Percentiles rank a stretch among this genome's conserved stretches.
Evolutionary conservation across 2,329 filamentous ascomycete species (phyloP).

Genomic region (Teratosphaeria destructans): DNA sequence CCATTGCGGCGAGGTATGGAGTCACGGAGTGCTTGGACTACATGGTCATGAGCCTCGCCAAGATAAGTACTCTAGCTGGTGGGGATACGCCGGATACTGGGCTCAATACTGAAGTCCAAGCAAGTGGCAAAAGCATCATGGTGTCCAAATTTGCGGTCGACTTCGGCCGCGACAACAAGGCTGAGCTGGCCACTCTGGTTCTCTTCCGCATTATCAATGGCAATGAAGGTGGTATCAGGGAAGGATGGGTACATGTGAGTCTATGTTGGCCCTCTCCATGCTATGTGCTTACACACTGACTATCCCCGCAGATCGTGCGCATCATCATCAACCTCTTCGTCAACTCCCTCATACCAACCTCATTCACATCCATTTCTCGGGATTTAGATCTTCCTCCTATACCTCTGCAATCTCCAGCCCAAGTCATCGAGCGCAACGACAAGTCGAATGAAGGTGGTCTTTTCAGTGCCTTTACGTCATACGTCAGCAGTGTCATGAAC

Average conservation of each 20-base stretch:
- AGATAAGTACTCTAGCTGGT: conserved; percentile 78
- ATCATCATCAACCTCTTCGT: conserved; percentile 95
- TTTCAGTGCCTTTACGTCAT: conserved; percentile 89
- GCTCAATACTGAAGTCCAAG: conserved; percentile 92
- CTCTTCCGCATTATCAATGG: conserved; percentile 84
- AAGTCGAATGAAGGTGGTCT: conserved; percentile 72
- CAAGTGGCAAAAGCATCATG: conserved; percentile 80
- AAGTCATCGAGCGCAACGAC: conserved; percentile 79
- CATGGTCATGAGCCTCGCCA: conserved; percentile 79
- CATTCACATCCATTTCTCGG: conserved; percentile 56
- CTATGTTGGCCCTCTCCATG: background rate
- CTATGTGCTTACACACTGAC: background rate
- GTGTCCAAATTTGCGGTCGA: conserved; percentile 96
- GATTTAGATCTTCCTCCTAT: conserved; percentile 67
- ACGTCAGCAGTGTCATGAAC: conserved; percentile 96
- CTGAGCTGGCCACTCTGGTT: conserved; percentile 88
- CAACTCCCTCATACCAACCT: conserved; percentile 81
- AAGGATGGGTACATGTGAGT: conserved; percentile 70
- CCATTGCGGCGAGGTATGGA: conserved; percentile 76
- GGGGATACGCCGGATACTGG: conserved; percentile 68
- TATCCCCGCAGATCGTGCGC: conserved; percentile 57
- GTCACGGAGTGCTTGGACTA: conserved; percentile 82
- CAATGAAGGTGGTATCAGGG: conserved; percentile 65
- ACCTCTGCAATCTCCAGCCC: conserved; percentile 79
- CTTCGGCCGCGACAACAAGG: conserved; percentile 85